A percentile compares a stretch with the other conserved stretches of the same genome.
phyloP scores from a whole-genome alignment of 768 basidiomycete species.

The Arthromyces matolae region DNA sequence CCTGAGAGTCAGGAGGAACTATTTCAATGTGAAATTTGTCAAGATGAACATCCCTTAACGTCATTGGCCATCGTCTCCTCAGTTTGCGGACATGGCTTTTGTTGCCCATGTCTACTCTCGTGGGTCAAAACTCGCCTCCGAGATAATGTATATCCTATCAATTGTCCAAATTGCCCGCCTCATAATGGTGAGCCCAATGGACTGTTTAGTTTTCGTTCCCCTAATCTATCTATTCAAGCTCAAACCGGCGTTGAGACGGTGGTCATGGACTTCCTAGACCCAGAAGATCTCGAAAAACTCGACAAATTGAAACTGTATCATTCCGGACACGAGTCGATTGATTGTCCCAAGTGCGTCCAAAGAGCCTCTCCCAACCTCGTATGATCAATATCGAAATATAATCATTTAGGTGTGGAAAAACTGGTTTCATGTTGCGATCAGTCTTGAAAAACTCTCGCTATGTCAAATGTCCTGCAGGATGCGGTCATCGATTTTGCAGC shows the following conservation, averaged over 20 bases:
- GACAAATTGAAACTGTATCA: constrained; percentile 44
- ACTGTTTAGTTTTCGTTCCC: too few species aligned
- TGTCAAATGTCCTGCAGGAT: constrained; percentile 49
- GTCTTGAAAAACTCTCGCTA: constrained; percentile 38
- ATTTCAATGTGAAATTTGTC: constrained; percentile 56
- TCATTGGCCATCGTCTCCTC: neutral
- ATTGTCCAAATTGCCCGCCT: constrained; percentile 54
- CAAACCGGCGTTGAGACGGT: constrained; percentile 31
- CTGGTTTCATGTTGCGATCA: constrained; percentile 46
- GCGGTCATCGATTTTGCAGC: constrained; percentile 58
- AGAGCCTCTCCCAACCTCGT: neutral
- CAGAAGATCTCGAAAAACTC: constrained; percentile 37
- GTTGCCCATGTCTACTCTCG: constrained; percentile 44
- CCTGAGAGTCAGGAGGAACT: too few species aligned
- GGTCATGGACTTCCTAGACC: constrained; percentile 42
- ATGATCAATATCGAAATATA: neutral
- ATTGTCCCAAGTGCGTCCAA: constrained; percentile 46
- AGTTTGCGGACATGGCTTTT: constrained; percentile 51
- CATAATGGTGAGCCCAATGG: neutral
- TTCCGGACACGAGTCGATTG: constrained; percentile 32
- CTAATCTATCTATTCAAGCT: too few species aligned
- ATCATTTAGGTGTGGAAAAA: constrained; percentile 42
- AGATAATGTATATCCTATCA: constrained; percentile 53
- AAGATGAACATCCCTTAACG: constrained; percentile 41
- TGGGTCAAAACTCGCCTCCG: constrained; percentile 43